A percentile compares a stretch with the other conserved stretches of the same genome.
Evolutionary conservation across 1,284 basidiomycete species (phyloP).

Genomic region (Spongispora temasekensis): DNA sequence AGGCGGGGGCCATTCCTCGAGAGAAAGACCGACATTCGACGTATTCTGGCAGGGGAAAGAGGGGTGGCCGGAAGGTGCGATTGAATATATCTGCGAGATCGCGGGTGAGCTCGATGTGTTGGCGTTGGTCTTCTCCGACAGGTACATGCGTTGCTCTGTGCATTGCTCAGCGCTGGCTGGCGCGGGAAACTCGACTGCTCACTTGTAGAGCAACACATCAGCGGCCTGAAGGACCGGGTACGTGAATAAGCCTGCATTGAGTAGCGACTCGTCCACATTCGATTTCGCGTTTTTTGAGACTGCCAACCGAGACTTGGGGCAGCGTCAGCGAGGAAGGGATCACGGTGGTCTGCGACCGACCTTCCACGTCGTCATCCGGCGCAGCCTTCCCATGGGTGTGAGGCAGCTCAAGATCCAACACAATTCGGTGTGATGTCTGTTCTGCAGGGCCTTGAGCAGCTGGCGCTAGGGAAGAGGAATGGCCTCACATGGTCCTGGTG

Average conservation of each 20-base stretch:
- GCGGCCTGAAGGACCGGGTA: slow-evolving; percentile 95
- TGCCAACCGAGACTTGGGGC: slow-evolving; percentile 69
- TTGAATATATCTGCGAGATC: slow-evolving; percentile 89
- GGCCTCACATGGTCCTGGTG: slow-evolving; percentile 85
- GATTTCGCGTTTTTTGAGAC: slow-evolving; percentile 72
- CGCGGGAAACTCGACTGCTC: slow-evolving; percentile 17
- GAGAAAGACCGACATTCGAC: slow-evolving; percentile 65
- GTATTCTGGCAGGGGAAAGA: slow-evolving; percentile 77
- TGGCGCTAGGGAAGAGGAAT: not conserved
- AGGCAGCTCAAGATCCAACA: slow-evolving; percentile 91
- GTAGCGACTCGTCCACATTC: slow-evolving; percentile 78
- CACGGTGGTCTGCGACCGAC: slow-evolving; percentile 39
- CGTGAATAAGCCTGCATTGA: slow-evolving; percentile 86
- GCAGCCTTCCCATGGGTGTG: slow-evolving; percentile 80
- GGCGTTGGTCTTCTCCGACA: slow-evolving; percentile 93
- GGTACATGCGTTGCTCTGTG: slow-evolving; percentile 88
- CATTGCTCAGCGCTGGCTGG: not conserved
- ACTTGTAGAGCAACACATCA: slow-evolving; percentile 88
- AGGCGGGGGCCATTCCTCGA: not conserved
- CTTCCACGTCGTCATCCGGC: slow-evolving; percentile 97
- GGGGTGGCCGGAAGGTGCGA: slow-evolving; percentile 49
- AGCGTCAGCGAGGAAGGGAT: slow-evolving; percentile 4
- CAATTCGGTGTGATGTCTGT: slow-evolving; percentile 84
- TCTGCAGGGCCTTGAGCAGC: slow-evolving; percentile 45
- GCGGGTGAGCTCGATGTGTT: slow-evolving; percentile 88